These are phyloP conservation scores for Candida glaebosa DNA, from an alignment of 805 yeast species.

Conservation along the genomic window DNA sequence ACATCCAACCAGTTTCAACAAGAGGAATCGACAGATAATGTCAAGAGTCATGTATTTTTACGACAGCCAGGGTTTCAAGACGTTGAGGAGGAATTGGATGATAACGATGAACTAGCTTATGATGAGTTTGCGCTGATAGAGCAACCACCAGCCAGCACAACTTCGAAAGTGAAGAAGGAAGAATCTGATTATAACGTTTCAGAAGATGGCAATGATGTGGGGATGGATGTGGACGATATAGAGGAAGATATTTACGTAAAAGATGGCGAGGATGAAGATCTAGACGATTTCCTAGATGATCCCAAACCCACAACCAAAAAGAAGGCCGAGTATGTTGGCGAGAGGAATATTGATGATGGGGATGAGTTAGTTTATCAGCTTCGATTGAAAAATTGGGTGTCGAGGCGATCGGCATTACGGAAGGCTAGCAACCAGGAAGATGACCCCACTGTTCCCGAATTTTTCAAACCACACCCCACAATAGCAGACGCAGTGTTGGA, in stretches of 20 bases:
- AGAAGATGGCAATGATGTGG: slow-evolving; percentile 16
- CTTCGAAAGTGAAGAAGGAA: no score
- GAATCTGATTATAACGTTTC: slow-evolving; percentile 17
- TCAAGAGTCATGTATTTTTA: slow-evolving; percentile 41
- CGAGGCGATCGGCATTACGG: slow-evolving; percentile 46
- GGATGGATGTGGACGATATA: slow-evolving; percentile 16
- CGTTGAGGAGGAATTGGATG: slow-evolving; percentile 12
- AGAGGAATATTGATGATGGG: slow-evolving; percentile 72
- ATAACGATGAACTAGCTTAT: slow-evolving; percentile 12
- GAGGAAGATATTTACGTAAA: slow-evolving; percentile 7
- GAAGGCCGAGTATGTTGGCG: slow-evolving; percentile 19
- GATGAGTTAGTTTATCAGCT: slow-evolving; percentile 60
- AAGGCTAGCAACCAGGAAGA: slow-evolving; percentile 9
- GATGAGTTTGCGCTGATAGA: slow-evolving; percentile 10
- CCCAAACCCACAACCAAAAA: background rate
- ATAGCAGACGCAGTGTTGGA: slow-evolving; percentile 73
- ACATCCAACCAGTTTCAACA: slow-evolving; percentile 55
- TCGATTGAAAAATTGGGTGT: slow-evolving; percentile 60
- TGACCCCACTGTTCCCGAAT: slow-evolving; percentile 44
- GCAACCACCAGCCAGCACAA: no score
- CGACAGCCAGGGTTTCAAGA: slow-evolving; percentile 47
- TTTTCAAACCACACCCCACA: slow-evolving; percentile 74
- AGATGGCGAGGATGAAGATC: slow-evolving; percentile 5
- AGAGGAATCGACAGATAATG: slow-evolving; percentile 14
- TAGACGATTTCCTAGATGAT: slow-evolving; percentile 5